A percentile compares a stretch with the other conserved stretches of the same genome.
Conservation (phyloP, 129 eudicot species). For the Erigeron canadensis region DNA sequence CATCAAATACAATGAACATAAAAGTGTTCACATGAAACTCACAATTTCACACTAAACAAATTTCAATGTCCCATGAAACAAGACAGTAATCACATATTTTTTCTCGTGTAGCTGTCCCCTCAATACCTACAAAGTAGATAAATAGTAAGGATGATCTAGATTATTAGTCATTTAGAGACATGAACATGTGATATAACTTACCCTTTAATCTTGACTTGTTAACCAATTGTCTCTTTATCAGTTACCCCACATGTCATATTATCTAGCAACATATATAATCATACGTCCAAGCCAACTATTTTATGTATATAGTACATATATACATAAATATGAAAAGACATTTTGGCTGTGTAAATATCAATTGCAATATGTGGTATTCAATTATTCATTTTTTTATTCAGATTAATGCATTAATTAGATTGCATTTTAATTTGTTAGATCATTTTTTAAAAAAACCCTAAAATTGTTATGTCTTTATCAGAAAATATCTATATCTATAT, state of each 20-base stretch:
- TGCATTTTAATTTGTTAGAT: not conserved
- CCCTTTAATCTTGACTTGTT: conserved; percentile 13
- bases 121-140: conserved; percentile 1
- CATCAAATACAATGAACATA: not conserved
- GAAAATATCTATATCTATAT: too few relatives aligned
- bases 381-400: not conserved
- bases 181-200: conserved; percentile 26
- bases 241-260: conserved; percentile 23
- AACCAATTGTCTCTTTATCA: conserved; percentile 20
- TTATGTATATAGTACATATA: not conserved
- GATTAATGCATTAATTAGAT: not conserved
- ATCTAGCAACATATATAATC: not conserved
- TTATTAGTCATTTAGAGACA: conserved; percentile 8
- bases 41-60: not conserved
- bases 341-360: conserved; percentile 8
- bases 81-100: conserved; percentile 1
- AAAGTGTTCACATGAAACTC: not conserved
- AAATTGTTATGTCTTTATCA: too few relatives aligned
- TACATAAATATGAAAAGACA: conserved; percentile 17
- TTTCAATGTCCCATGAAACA: not conserved
- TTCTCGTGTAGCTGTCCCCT: conserved; percentile 26
- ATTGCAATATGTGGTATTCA: not conserved
- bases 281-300: conserved; percentile 4
- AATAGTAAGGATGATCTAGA: conserved; percentile 1
- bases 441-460: too few relatives aligned